Conservation (phyloP, 169 alveolate species). For the Plasmodium vivax region DNA sequence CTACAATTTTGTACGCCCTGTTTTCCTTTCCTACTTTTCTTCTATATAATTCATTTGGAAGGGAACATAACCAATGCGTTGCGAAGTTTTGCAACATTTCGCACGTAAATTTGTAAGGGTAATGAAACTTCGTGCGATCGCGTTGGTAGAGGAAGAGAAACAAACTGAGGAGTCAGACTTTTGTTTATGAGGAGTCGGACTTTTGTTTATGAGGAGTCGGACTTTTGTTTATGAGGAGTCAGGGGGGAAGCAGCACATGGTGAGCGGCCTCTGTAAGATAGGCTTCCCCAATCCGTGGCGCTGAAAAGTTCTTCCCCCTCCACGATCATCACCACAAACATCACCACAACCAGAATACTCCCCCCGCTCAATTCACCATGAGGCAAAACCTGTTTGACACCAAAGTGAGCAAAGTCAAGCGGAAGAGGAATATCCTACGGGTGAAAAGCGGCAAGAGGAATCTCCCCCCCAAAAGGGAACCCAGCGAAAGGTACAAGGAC, state of each 20-base stretch:
- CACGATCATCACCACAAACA: neutral
- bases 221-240: neutral
- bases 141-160: neutral
- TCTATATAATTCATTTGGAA: neutral
- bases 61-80: neutral
- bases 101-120: neutral
- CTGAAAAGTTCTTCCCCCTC: neutral
- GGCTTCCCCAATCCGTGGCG: neutral
- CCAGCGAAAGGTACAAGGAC: constrained; percentile 40
- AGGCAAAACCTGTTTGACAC: constrained; percentile 41
- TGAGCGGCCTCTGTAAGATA: neutral
- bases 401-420: neutral
- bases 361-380: constrained; percentile 7
- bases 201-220: neutral
- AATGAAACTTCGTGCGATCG: neutral
- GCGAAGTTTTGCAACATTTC: neutral
- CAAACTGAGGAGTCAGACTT: neutral
- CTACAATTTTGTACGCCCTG: neutral
- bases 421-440: constrained; percentile 55
- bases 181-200: neutral
- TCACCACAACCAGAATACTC: too few relatives aligned
- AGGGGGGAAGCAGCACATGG: neutral
- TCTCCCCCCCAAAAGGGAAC: constrained; percentile 10
- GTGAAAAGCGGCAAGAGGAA: constrained; percentile 7
- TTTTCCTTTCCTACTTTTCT: neutral